Evolutionary conservation across 2,329 filamentous ascomycete genomes (phyloP).

Genomic region (Endothia cerciana): DNA sequence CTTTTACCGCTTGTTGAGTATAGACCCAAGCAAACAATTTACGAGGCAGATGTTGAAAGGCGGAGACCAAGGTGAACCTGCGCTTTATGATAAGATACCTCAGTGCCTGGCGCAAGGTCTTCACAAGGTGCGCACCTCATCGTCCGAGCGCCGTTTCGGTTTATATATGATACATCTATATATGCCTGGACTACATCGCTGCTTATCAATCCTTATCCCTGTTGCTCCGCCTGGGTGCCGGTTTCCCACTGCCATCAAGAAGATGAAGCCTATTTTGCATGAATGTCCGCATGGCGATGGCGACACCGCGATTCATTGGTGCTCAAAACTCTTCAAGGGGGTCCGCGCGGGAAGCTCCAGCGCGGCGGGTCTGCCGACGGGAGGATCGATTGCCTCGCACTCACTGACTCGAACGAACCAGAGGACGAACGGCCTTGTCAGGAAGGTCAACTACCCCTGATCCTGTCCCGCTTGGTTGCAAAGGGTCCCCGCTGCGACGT

Average conservation of each 20-base stretch:
- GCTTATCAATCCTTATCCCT: conserved; percentile 2
- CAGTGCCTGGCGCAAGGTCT: not conserved
- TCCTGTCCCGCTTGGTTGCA: too few relatives aligned
- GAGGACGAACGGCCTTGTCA: too few relatives aligned
- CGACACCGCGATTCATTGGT: not conserved
- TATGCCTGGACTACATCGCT: not conserved
- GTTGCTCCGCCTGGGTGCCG: not conserved
- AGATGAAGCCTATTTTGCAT: not conserved
- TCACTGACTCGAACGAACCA: not conserved
- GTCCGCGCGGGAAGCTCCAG: conserved; percentile 1
- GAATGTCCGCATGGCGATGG: not conserved
- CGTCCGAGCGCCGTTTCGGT: not conserved
- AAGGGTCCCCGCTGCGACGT: too few relatives aligned
- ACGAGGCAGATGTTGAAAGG: not conserved
- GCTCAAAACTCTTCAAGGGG: not conserved
- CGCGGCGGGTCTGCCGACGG: not conserved
- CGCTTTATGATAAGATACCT: too few relatives aligned
- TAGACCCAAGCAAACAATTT: not conserved
- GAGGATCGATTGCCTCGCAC: not conserved
- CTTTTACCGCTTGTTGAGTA: not conserved
- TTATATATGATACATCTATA: not conserved
- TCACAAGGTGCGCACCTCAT: not conserved
- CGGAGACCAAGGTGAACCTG: not conserved
- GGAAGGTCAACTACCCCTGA: too few relatives aligned
- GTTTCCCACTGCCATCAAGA: not conserved